phyloP scores from a whole-genome alignment of 306 rosid species.

The Clitoria ternatea region DNA sequence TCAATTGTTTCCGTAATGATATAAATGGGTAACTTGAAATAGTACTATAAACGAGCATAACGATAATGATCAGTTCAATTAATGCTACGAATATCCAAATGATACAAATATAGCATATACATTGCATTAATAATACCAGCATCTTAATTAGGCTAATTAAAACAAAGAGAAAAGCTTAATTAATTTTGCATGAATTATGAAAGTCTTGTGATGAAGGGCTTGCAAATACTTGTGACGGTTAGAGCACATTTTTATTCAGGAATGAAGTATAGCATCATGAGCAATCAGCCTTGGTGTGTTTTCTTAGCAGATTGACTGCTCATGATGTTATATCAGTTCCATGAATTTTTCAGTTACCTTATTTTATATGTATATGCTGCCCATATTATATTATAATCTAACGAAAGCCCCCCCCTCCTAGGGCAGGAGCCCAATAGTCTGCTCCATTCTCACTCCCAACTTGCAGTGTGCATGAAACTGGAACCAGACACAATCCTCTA shows the following conservation, averaged over 20 bases:
- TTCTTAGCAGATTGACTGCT: constrained; percentile 94
- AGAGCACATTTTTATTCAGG: constrained; percentile 41
- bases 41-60: background rate
- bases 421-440: constrained; percentile 96
- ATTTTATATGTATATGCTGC: constrained; percentile 28
- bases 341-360: constrained; percentile 36
- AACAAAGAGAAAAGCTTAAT: constrained; percentile 25
- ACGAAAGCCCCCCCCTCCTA: constrained; percentile 68
- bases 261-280: constrained; percentile 94
- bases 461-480: constrained; percentile 89
- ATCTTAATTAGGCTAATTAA: constrained; percentile 25
- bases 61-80: background rate
- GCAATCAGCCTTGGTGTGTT: constrained; percentile 96
- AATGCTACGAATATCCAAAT: constrained; percentile 36
- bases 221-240: constrained; percentile 22
- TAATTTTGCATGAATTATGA: constrained; percentile 23
- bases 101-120: constrained; percentile 38
- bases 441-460: constrained; percentile 98
- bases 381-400: constrained; percentile 27
- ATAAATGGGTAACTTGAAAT: background rate
- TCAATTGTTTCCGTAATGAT: background rate
- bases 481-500: constrained; percentile 95
- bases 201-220: background rate
- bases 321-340: constrained; percentile 92
- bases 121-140: constrained; percentile 18